phyloP scores from a whole-genome alignment of 306 rosid genomes.

The Lotus japonicus region DNA sequence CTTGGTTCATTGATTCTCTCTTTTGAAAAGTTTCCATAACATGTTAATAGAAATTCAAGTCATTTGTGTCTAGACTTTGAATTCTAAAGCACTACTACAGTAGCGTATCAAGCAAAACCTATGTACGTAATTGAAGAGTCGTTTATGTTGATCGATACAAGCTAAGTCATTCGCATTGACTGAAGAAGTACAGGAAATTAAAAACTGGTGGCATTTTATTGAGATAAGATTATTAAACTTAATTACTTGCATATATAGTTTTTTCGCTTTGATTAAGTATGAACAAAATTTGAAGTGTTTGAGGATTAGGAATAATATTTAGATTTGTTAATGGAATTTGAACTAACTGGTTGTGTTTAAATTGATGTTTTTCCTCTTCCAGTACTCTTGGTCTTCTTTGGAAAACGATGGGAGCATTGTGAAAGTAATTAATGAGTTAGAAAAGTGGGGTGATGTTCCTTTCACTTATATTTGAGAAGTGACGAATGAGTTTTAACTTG shows the following conservation, averaged over 20 bases:
- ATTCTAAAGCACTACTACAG: not conserved
- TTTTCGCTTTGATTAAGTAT: not conserved
- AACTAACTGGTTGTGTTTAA: not conserved
- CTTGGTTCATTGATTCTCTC: conserved; percentile 6
- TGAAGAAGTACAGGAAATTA: not conserved
- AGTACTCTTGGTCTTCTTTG: not conserved
- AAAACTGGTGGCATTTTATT: not conserved
- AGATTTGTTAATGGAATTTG: not conserved
- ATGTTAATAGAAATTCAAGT: not conserved
- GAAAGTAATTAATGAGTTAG: not conserved
- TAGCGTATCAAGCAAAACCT: not conserved
- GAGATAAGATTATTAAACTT: not conserved
- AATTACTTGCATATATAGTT: not conserved
- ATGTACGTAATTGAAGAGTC: not conserved
- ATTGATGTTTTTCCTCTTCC: not conserved
- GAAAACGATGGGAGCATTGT: not conserved
- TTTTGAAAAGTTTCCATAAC: conserved; percentile 12
- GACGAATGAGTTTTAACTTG: too few species aligned
- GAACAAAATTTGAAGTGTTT: not conserved
- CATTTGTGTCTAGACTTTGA: conserved; percentile 17
- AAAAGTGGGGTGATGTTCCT: not conserved
- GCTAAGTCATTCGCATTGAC: not conserved
- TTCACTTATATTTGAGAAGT: not conserved
- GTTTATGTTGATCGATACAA: not conserved
- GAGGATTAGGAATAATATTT: not conserved